These are phyloP conservation scores for Entelexis paramagnoliae DNA, from an alignment of 1,139 yeast species.

Conservation along the genomic window DNA sequence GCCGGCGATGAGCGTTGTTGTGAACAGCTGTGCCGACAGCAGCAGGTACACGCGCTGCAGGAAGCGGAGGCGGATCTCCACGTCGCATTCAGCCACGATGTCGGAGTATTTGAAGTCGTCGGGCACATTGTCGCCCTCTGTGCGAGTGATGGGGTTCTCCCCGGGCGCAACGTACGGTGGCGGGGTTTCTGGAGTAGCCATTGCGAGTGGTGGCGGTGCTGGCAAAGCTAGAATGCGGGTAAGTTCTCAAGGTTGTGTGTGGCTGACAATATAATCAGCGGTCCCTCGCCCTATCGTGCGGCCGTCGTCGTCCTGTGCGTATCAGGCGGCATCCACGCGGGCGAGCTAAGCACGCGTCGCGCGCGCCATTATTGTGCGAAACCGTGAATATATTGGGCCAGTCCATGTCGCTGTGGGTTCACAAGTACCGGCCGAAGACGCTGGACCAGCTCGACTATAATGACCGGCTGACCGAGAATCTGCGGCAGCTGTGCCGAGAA, in stretches of 20 bases:
- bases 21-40: conserved; percentile 51
- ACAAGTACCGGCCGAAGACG: conserved; percentile 72
- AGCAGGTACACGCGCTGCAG: conserved; percentile 70
- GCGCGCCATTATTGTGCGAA: neutral
- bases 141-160: conserved; percentile 14
- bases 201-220: neutral
- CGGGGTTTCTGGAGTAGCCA: conserved; percentile 8
- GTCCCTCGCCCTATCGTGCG: too few relatives aligned
- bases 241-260: too few relatives aligned
- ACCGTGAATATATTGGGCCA: too few relatives aligned
- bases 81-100: conserved; percentile 65
- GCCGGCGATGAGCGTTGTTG: conserved; percentile 52
- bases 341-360: neutral
- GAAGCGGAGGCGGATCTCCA: conserved; percentile 65
- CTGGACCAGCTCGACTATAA: conserved; percentile 61
- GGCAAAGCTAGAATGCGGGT: neutral
- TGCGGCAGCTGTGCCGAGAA: conserved; percentile 48
- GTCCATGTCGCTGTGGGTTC: conserved; percentile 66
- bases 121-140: conserved; percentile 27
- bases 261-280: too few relatives aligned
- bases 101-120: conserved; percentile 83
- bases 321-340: too few relatives aligned
- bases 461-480: conserved; percentile 48
- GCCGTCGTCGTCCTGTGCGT: too few relatives aligned
- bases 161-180: conserved; percentile 19